phyloP scores from a whole-genome alignment of 2,329 filamentous ascomycete species.

The Diaporthe amygdali region DNA sequence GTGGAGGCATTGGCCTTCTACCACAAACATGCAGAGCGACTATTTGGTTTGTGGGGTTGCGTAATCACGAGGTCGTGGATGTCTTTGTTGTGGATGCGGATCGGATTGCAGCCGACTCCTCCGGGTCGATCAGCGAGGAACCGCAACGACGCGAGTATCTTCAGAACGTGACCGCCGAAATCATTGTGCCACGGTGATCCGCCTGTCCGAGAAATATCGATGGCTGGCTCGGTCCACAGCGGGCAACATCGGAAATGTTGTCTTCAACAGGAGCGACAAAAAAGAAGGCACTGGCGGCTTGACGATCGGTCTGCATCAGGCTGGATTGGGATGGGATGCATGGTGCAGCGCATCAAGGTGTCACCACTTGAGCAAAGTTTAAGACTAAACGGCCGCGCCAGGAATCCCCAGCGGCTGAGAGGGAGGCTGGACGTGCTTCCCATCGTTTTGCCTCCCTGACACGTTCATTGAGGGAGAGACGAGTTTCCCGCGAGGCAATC shows the following conservation, averaged over 20 bases:
- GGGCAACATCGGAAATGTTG: neutral
- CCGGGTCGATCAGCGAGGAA: neutral
- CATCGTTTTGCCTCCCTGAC: neutral
- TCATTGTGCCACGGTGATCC: neutral
- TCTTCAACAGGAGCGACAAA: neutral
- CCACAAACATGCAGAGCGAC: neutral
- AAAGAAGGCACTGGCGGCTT: neutral
- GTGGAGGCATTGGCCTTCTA: neutral
- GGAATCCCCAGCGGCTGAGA: slow-evolving; percentile 1
- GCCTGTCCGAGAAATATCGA: neutral
- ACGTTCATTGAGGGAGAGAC: neutral
- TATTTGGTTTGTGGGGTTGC: neutral
- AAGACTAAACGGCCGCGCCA: neutral
- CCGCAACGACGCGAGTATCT: neutral
- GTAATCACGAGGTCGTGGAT: neutral
- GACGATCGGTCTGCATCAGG: neutral
- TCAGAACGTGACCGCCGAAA: neutral
- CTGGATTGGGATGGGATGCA: neutral
- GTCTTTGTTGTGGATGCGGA: neutral
- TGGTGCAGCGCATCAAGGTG: slow-evolving; percentile 2
- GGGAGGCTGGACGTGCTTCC: neutral
- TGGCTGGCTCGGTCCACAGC: neutral
- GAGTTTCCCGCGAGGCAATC: slow-evolving; percentile 2
- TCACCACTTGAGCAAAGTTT: slow-evolving; percentile 6
- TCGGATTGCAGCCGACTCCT: neutral